Evolutionary conservation across 257 asterid species (phyloP).

Genomic region (Nicotiana benthamiana): DNA sequence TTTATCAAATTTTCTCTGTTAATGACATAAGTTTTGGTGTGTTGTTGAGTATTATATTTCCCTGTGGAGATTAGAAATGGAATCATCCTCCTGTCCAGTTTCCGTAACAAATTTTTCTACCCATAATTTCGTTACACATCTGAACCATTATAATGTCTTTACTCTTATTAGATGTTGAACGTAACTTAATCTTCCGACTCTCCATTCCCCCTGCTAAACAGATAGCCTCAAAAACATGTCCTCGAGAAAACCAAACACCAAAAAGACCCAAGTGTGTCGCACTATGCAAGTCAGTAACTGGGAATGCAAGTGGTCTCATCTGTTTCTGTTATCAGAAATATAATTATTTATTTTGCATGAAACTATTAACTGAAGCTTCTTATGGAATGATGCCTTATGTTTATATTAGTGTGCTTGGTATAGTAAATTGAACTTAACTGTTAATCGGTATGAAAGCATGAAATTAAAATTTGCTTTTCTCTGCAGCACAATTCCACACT

Average conservation of each 20-base stretch:
- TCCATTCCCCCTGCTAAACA: neutral
- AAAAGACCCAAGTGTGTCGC: neutral
- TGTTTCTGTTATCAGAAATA: neutral
- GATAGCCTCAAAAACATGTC: neutral
- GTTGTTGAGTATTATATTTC: neutral
- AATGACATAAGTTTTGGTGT: neutral
- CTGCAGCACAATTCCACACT: slow-evolving; percentile 50
- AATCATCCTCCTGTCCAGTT: neutral
- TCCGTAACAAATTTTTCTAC: neutral
- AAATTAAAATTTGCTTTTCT: neutral
- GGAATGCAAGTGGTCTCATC: neutral
- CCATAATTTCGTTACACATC: neutral
- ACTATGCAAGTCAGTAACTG: neutral
- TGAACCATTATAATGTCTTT: neutral
- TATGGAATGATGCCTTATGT: neutral
- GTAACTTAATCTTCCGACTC: neutral
- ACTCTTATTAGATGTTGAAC: neutral
- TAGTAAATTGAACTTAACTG: neutral
- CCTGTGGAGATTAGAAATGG: neutral
- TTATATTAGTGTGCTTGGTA: neutral
- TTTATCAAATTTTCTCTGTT: neutral
- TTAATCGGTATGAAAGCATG: neutral
- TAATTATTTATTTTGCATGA: neutral
- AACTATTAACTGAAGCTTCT: neutral
- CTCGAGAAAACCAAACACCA: neutral